Conservation (phyloP, 345 rosid species). For the Boechera retrofracta region DNA sequence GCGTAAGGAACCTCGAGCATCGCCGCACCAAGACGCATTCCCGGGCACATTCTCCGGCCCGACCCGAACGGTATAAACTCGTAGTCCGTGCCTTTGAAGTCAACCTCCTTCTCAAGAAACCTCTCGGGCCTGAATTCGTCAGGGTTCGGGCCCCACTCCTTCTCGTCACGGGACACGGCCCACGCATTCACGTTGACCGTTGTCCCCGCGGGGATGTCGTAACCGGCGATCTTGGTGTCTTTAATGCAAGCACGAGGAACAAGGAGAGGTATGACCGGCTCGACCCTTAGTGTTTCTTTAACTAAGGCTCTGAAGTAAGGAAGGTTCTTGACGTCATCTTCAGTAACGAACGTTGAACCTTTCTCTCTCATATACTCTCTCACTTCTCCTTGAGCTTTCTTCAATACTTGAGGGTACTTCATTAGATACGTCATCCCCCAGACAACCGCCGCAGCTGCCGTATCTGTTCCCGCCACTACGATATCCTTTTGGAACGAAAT, state of each 20-base stretch:
- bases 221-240: constrained; percentile 43
- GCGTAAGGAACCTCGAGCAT: constrained; percentile 48
- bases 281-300: constrained; percentile 50
- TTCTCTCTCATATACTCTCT: constrained; percentile 16
- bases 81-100: constrained; percentile 50
- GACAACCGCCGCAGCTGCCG: constrained; percentile 45
- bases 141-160: constrained; percentile 48
- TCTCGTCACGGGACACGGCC: constrained; percentile 45
- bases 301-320: constrained; percentile 45
- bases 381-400: constrained; percentile 43
- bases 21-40: constrained; percentile 46
- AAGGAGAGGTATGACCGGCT: constrained; percentile 42
- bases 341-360: constrained; percentile 31
- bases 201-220: constrained; percentile 43
- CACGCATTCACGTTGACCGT: constrained; percentile 43
- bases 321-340: constrained; percentile 48
- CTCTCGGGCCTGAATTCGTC: constrained; percentile 51
- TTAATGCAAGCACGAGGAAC: constrained; percentile 43
- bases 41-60: constrained; percentile 51
- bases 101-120: constrained; percentile 45
- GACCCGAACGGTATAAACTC: constrained; percentile 52
- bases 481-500: constrained; percentile 35
- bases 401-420: constrained; percentile 46
- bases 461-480: constrained; percentile 44
- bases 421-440: constrained; percentile 52